phyloP scores from a whole-genome alignment of 164 flowering plant genomes.

The Chimonanthus salicifolius region DNA sequence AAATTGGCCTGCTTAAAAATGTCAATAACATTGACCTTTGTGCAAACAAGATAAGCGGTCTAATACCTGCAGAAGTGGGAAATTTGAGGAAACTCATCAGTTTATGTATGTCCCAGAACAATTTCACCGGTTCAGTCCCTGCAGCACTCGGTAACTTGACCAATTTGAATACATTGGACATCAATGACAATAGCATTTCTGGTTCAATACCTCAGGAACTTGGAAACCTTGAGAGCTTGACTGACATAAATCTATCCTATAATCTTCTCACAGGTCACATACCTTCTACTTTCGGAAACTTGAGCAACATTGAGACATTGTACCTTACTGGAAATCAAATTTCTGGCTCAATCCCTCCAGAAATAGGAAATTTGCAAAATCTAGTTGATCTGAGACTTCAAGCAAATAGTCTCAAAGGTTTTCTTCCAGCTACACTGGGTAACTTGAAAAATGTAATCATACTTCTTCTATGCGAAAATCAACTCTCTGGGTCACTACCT shows the following conservation, averaged over 20 bases:
- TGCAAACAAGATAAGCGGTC: conserved; percentile 13
- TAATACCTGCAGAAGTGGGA: conserved; percentile 13
- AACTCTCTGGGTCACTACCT: conserved; percentile 4
- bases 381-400: neutral
- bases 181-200: neutral
- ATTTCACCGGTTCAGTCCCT: neutral
- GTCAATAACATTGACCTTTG: neutral
- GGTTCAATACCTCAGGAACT: conserved; percentile 13
- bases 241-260: conserved; percentile 8
- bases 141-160: neutral
- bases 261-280: conserved; percentile 12
- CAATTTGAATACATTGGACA: neutral
- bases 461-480: neutral
- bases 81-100: conserved; percentile 5
- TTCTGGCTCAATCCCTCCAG: conserved; percentile 19
- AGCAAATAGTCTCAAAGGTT: neutral
- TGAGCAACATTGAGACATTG: conserved; percentile 1
- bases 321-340: conserved; percentile 4
- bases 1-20: conserved; percentile 20
- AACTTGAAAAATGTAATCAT: neutral
- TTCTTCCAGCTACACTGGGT: neutral
- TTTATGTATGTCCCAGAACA: neutral
- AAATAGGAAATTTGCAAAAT: conserved; percentile 20
- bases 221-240: conserved; percentile 15
- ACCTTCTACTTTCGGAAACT: conserved; percentile 17